Evolutionary conservation across 2,329 filamentous ascomycete genomes (phyloP).

Genomic region (Fusarium albosuccineum): DNA sequence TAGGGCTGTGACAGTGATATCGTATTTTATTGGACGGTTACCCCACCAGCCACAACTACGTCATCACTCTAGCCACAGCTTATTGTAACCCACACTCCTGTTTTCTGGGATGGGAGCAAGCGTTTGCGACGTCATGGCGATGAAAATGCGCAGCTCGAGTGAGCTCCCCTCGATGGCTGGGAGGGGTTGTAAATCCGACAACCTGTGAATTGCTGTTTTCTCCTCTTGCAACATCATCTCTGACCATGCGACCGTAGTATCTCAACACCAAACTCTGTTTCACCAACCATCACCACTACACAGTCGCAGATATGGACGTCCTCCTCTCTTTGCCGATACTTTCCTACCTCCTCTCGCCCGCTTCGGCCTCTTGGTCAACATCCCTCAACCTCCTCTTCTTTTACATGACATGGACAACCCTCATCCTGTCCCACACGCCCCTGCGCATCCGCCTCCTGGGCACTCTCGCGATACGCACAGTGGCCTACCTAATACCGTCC

Average conservation of each 20-base stretch:
- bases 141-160: slow-evolving; percentile 1
- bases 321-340: slow-evolving; percentile 80
- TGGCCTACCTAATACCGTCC: slow-evolving; percentile 81
- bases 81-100: background rate
- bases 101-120: slow-evolving; percentile 22
- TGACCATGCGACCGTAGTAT: slow-evolving; percentile 18
- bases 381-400: slow-evolving; percentile 90
- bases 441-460: slow-evolving; percentile 81
- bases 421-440: slow-evolving; percentile 82
- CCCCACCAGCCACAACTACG: slow-evolving; percentile 34
- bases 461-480: slow-evolving; percentile 73
- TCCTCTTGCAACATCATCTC: background rate
- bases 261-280: slow-evolving; percentile 8
- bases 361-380: slow-evolving; percentile 77
- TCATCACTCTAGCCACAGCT: slow-evolving; percentile 23
- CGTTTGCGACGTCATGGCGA: slow-evolving; percentile 33
- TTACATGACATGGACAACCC: slow-evolving; percentile 88
- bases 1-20: slow-evolving; percentile 27
- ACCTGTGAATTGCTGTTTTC: background rate
- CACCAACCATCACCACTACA: slow-evolving; percentile 15
- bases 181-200: background rate
- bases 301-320: slow-evolving; percentile 66
- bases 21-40: background rate
- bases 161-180: background rate
- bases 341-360: slow-evolving; percentile 74